A percentile compares a stretch with the other conserved stretches of the same genome.
Conservation (phyloP, 129 eudicot genomes). For the Flaveria ramosissima region DNA sequence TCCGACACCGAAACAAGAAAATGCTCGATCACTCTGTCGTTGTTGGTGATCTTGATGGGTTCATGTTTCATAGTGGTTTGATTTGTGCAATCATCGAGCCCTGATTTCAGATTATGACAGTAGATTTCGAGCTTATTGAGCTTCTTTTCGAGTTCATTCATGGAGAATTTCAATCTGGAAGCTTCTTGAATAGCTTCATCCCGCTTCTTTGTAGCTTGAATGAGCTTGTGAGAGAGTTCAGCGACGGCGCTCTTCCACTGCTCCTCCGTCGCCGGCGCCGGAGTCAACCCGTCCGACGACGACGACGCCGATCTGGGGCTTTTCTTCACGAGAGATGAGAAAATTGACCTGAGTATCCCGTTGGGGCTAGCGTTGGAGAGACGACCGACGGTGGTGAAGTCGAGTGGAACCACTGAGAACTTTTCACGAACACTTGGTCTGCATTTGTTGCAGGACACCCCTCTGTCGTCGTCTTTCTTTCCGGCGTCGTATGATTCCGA, state of each 20-base stretch:
- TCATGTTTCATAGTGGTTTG: conserved; percentile 34
- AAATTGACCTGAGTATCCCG: conserved; percentile 62
- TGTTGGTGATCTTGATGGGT: conserved; percentile 41
- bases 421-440: conserved; percentile 79
- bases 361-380: conserved; percentile 66
- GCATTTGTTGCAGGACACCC: conserved; percentile 81
- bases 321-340: conserved; percentile 54
- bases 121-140: conserved; percentile 83
- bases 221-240: conserved; percentile 78
- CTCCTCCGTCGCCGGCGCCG: conserved; percentile 53
- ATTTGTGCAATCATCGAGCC: conserved; percentile 61
- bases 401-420: conserved; percentile 70
- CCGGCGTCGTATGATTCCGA: conserved; percentile 35
- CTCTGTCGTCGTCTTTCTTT: conserved; percentile 35
- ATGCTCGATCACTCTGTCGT: conserved; percentile 63
- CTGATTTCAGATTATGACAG: conserved; percentile 75
- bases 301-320: conserved; percentile 51
- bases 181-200: conserved; percentile 87
- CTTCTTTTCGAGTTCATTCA: conserved; percentile 84
- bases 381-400: conserved; percentile 45
- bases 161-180: conserved; percentile 63
- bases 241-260: conserved; percentile 77
- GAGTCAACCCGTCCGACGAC: conserved; percentile 35
- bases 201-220: conserved; percentile 67
- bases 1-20: conserved; percentile 72